phyloP scores from a whole-genome alignment of 1,284 basidiomycete species.

The Entoloma clypeatum region DNA sequence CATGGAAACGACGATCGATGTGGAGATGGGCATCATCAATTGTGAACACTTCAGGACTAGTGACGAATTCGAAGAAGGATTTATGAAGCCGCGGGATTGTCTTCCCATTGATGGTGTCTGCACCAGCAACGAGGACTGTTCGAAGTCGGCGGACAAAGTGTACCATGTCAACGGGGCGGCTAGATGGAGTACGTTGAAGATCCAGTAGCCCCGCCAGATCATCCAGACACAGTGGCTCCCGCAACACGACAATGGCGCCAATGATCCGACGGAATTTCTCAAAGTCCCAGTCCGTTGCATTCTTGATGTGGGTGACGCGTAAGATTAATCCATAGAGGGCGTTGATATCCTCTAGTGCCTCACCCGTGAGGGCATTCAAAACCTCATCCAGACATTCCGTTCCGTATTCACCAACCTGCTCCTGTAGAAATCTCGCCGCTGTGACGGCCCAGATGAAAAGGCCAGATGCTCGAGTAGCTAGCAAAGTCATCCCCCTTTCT shows the following conservation, averaged over 20 bases:
- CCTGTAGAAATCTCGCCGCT: constrained; percentile 9
- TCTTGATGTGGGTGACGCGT: not conserved
- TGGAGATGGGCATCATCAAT: not conserved
- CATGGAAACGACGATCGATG: constrained; percentile 1
- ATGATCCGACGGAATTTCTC: constrained; percentile 10
- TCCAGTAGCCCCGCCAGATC: constrained; percentile 8
- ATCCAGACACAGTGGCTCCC: constrained; percentile 7
- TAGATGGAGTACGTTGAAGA: constrained; percentile 1
- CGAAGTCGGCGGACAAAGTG: constrained; percentile 14
- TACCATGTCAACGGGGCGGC: constrained; percentile 8
- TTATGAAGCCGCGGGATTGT: constrained; percentile 16
- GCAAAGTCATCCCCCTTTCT: constrained; percentile 6
- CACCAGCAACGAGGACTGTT: constrained; percentile 13
- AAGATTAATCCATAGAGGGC: constrained; percentile 10
- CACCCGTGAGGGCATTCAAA: constrained; percentile 8
- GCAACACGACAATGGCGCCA: constrained; percentile 8
- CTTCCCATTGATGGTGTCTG: constrained; percentile 7
- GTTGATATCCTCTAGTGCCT: constrained; percentile 13
- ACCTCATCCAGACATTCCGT: constrained; percentile 10
- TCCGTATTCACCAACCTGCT: constrained; percentile 9
- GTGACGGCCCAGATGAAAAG: constrained; percentile 12
- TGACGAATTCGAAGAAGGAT: constrained; percentile 13
- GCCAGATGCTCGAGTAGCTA: constrained; percentile 10
- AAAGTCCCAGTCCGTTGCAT: constrained; percentile 7
- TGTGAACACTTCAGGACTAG: not conserved